These are phyloP conservation scores for Mucuna pruriens DNA, from an alignment of 306 rosid species.

Conservation along the genomic window DNA sequence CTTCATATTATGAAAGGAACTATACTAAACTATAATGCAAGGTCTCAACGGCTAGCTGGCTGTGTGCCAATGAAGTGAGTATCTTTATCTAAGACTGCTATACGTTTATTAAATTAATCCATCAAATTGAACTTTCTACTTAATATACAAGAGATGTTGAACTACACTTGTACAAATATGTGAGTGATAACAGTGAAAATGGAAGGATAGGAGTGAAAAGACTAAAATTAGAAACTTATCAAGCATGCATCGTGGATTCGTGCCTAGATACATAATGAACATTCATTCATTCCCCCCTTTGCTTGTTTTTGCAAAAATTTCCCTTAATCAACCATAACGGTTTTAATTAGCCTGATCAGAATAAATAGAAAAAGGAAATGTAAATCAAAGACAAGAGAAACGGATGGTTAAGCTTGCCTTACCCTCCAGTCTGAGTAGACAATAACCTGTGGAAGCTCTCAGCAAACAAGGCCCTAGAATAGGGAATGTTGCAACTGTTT, in stretches of 20 bases:
- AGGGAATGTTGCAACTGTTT: conserved; percentile 44
- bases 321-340: not conserved
- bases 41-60: not conserved
- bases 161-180: not conserved
- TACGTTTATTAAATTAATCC: not conserved
- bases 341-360: not conserved
- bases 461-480: conserved; percentile 48
- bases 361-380: not conserved
- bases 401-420: not conserved
- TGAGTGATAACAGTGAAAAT: not conserved
- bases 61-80: not conserved
- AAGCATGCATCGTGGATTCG: not conserved
- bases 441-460: conserved; percentile 56
- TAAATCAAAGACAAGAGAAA: not conserved
- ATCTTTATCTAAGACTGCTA: not conserved
- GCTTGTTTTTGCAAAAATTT: not conserved
- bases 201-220: not conserved
- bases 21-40: not conserved
- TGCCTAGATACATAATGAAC: not conserved
- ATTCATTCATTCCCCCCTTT: not conserved
- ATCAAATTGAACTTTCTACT: not conserved
- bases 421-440: conserved; percentile 58
- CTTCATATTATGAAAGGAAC: not conserved
- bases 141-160: not conserved
- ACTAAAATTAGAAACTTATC: not conserved